Base-by-base conservation (phyloP, 345 rosid species). In the Euphorbia pulcherrima region DNA sequence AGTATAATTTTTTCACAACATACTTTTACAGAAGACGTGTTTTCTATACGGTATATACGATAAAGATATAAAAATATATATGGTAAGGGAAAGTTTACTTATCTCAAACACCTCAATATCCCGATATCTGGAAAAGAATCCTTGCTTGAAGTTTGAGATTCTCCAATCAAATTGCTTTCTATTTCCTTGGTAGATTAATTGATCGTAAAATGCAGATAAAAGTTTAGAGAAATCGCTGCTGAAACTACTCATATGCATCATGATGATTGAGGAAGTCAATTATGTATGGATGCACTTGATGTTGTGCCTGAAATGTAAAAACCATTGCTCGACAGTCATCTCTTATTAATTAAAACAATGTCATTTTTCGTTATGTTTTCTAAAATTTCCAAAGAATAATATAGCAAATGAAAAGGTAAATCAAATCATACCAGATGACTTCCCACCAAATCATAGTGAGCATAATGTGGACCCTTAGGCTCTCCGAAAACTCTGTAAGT, bases 391-490 rank as follows among this genome's bases (percentile, higher is more conserved):
- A 30, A 68, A 53, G 12, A 39, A 44, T 7, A 10, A 12, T 2
- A 44, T 11, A 41, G 13, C 8, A 11, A 6, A 13, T 5, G 24
- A 62, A 28, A 20, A 23, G 44, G 14, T 35, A 61, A 35, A 62
- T 50, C 68, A 64, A 74, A 48, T 35, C 85, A 23, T 86, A 90
- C 98, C 86, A 75, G 63, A 48, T 80, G 79, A 28, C 89, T 83
- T 59, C 87, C 88, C 37, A 93, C 88, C 27, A 90, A 30, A 83
- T 90, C 98, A 70, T 86, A 90, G 72, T 90, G 96, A 68, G 87
- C 98, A 61, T 78, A 92, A 77, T 90, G 96, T 29, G 92, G 93
- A 72, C 96, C 96, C 4, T 77, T 72, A 0, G 90, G 88, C 77
- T 87, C 86, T 50, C 94, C 97, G 17, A 90, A 63, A 18, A 87